Evolutionary conservation across 2,329 filamentous ascomycete species (phyloP).

Genomic region (Triangularia verruculosa): DNA sequence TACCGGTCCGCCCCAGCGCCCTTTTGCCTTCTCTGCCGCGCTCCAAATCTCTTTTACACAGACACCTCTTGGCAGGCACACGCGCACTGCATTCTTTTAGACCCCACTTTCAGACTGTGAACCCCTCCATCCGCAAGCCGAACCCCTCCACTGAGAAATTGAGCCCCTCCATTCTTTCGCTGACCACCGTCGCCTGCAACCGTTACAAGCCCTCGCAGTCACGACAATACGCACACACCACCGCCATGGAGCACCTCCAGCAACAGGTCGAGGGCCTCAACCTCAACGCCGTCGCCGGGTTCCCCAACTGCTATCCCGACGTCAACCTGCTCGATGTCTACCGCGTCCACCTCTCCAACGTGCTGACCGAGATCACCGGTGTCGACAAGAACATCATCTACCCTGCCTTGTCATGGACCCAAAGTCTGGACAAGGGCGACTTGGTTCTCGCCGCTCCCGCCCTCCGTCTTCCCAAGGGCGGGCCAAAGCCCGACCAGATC

Average conservation of each 20-base stretch:
- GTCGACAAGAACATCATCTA: constrained; percentile 71
- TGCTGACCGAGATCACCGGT: constrained; percentile 66
- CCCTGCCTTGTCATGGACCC: constrained; percentile 73
- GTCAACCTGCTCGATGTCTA: constrained; percentile 78
- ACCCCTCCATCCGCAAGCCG: constrained; percentile 1
- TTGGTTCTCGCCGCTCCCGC: constrained; percentile 74
- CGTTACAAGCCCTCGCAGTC: constrained; percentile 14
- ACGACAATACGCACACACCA: constrained; percentile 27
- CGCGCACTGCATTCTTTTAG: neutral
- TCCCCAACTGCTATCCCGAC: constrained; percentile 60
- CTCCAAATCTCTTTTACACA: constrained; percentile 16
- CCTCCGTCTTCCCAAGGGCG: constrained; percentile 75
- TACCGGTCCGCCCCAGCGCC: neutral
- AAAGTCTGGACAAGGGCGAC: constrained; percentile 78
- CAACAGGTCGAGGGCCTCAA: constrained; percentile 36
- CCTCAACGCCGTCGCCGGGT: constrained; percentile 40
- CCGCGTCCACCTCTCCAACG: constrained; percentile 69
- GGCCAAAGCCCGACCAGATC: constrained; percentile 61
- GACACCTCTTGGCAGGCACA: neutral
- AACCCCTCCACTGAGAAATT: constrained; percentile 3
- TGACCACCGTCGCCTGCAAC: neutral
- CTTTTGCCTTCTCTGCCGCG: neutral
- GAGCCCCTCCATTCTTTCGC: constrained; percentile 6
- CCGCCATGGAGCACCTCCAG: constrained; percentile 32
- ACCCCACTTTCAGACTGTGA: constrained; percentile 7